A percentile compares a stretch with the other conserved stretches of the same genome.
phyloP scores from a whole-genome alignment of 139 green algal species.

The Dunaliella sp. region DNA sequence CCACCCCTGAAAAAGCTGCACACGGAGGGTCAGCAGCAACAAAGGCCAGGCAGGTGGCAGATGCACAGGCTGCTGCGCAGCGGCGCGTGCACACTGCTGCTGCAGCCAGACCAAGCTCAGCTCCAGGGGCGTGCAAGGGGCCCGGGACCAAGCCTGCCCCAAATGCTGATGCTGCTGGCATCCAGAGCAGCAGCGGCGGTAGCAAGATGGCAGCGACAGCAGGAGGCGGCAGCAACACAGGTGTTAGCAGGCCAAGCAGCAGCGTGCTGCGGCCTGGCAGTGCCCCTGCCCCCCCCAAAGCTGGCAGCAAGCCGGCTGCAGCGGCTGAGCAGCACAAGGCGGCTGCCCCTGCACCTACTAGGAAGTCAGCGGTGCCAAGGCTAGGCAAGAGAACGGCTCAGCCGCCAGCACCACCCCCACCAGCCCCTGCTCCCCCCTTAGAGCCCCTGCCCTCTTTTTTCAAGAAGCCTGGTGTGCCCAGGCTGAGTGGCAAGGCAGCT shows the following conservation, averaged over 20 bases:
- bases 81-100: too few species aligned
- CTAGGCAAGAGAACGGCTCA: too few species aligned
- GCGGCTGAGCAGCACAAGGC: neutral
- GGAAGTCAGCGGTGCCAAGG: neutral
- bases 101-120: too few species aligned
- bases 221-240: too few species aligned
- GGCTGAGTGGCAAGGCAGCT: neutral
- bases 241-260: too few species aligned
- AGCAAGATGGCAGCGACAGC: too few species aligned
- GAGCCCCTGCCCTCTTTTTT: neutral
- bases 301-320: neutral
- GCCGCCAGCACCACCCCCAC: neutral
- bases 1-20: neutral
- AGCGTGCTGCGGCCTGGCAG: too few species aligned
- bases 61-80: neutral
- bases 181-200: too few species aligned
- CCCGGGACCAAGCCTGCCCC: too few species aligned
- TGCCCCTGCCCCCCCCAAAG: neutral
- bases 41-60: neutral
- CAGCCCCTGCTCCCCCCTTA: neutral
- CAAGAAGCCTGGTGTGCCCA: neutral
- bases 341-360: neutral
- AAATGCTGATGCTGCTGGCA: too few species aligned
- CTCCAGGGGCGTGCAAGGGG: too few species aligned
- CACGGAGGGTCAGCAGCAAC: neutral